Evolutionary conservation across 805 yeast genomes (phyloP).

Genomic region (Scheffersomyces amazonensis): DNA sequence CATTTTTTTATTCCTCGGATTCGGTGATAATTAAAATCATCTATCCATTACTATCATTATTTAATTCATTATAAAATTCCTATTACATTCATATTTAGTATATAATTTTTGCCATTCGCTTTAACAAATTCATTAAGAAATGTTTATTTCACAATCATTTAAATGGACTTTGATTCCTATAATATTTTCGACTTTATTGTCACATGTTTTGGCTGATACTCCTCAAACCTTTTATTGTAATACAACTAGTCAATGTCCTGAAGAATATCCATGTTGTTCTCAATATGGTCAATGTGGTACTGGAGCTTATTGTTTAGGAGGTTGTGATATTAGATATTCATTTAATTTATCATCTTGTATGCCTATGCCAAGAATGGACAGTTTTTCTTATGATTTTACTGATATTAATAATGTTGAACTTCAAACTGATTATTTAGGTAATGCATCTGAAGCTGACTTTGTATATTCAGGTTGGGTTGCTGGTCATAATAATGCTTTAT

Average conservation of each 20-base stretch:
- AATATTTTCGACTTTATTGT: slow-evolving; percentile 1
- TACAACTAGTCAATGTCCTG: slow-evolving; percentile 62
- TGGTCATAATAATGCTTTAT: slow-evolving; percentile 47
- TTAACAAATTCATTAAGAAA: too few relatives aligned
- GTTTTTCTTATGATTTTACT: slow-evolving; percentile 39
- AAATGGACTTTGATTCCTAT: background rate
- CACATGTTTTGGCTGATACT: slow-evolving; percentile 4
- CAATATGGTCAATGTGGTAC: slow-evolving; percentile 79
- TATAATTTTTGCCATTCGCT: too few relatives aligned
- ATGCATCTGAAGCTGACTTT: slow-evolving; percentile 67
- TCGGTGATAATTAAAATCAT: too few relatives aligned
- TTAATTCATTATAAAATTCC: too few relatives aligned
- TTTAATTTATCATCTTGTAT: slow-evolving; percentile 67
- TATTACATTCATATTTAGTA: too few relatives aligned
- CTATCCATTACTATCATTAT: too few relatives aligned
- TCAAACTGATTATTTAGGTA: slow-evolving; percentile 58
- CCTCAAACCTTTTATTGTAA: slow-evolving; percentile 42
- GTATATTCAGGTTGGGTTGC: slow-evolving; percentile 61
- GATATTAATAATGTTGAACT: slow-evolving; percentile 20
- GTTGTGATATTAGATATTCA: slow-evolving; percentile 79
- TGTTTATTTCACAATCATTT: background rate
- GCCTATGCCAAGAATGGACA: slow-evolving; percentile 77
- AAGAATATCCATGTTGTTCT: slow-evolving; percentile 80
- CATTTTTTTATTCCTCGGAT: too few relatives aligned
- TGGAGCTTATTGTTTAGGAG: slow-evolving; percentile 77